Evolutionary conservation across 148 eudicot species (phyloP), one percentile per base, ranked within the genome.

Genomic region (Gaultheria prostrata): DNA sequence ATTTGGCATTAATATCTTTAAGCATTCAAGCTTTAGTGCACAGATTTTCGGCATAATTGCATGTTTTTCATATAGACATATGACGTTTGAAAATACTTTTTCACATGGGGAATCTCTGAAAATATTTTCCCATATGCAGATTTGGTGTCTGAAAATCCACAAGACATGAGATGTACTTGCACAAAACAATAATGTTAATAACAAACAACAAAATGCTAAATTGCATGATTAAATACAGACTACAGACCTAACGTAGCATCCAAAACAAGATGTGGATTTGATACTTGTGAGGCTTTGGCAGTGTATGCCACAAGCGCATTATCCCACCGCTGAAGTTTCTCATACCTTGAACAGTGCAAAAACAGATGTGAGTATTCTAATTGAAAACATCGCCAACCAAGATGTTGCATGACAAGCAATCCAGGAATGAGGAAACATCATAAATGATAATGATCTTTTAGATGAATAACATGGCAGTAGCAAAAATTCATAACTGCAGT

Each of bases 261-360:
- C 90, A 92, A 83, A 86, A 89, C 78, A 87, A 92, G 91, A 88
- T 93, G 95, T 49, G 92, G 89, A 80, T 78, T 92, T 39, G 92
- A 81, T 61, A 93, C 92, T 80, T 93, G 96, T 33, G 88, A 80
- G 45, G 98, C 93, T 91, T 95, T 97, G 71, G 88, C 80, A 70
- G 97, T 89, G 86, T 97, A 97, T 76, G 99, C 99, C 84, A 89
- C 92, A 49, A 97, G 92, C 56, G 99, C 99, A 86, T 95, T 97
- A 84, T 97, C 97, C 99, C 99, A 97, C 11, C 99, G 91, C 85
- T 97, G 99, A 84, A 97, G 82, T 86, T 97, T 97, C 89, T 94
- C 99, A 89, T 97, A 93, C 99, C 98, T 97, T 61, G 33, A 88
- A 71, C 88, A 78, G 24, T 33, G 74, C 65, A 84, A 90, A 78